Conservation (phyloP, 179 eudicot genomes). For the Beta macrorhiza region DNA sequence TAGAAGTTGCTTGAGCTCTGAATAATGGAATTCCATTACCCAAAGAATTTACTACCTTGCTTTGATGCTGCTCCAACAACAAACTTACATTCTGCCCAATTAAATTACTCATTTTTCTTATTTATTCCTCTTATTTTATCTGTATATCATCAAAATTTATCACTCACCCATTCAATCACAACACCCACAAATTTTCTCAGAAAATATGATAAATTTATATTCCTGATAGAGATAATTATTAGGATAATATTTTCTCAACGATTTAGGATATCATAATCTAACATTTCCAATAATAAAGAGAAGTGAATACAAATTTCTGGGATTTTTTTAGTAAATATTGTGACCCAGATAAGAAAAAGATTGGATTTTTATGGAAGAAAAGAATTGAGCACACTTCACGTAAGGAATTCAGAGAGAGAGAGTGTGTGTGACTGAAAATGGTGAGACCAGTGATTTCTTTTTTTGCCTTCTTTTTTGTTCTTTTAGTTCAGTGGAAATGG, state of each 20-base stretch:
- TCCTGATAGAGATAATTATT: no score
- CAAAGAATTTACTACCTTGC: conserved; percentile 42
- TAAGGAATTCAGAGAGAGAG: conserved; percentile 23
- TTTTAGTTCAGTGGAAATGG: background rate
- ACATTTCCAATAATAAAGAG: background rate
- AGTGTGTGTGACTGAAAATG: background rate
- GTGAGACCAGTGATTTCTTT: background rate
- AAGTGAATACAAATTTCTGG: no score
- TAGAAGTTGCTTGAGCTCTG: conserved; percentile 52
- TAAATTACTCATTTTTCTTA: conserved; percentile 62
- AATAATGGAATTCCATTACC: conserved; percentile 43
- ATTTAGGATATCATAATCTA: no score
- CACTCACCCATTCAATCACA: background rate
- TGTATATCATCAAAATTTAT: background rate
- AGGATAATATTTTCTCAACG: no score
- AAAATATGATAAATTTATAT: background rate
- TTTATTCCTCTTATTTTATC: background rate
- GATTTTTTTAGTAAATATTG: background rate
- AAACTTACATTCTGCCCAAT: conserved; percentile 54
- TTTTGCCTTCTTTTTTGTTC: background rate
- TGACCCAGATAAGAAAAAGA: background rate
- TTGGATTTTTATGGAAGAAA: conserved; percentile 27
- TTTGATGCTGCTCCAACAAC: conserved; percentile 62
- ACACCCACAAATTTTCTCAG: background rate
- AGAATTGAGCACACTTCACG: conserved; percentile 10